phyloP scores from a whole-genome alignment of 352 stramenopile genomes.

The Pythium phragmitis region DNA sequence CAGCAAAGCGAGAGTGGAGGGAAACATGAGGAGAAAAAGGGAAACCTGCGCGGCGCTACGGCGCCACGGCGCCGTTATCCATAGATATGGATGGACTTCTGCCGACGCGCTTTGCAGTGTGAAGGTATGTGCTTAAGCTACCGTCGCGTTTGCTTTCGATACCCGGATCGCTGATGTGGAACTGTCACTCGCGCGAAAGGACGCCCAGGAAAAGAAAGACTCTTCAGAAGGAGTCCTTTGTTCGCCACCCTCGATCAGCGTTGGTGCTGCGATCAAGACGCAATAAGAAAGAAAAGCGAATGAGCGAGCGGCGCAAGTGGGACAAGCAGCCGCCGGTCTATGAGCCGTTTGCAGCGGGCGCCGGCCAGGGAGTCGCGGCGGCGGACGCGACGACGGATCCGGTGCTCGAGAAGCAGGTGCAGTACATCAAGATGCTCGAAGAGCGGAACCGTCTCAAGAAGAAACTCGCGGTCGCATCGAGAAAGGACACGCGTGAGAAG shows the following conservation, averaged over 20 bases:
- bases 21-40: background rate
- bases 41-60: background rate
- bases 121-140: background rate
- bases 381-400: slow-evolving; percentile 36
- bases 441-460: slow-evolving; percentile 84
- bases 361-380: background rate
- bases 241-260: too few relatives aligned
- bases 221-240: background rate
- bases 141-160: background rate
- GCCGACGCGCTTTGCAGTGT: background rate
- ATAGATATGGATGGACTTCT: background rate
- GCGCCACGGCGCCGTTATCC: background rate
- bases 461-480: slow-evolving; percentile 60
- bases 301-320: slow-evolving; percentile 38
- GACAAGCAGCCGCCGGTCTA: slow-evolving; percentile 23
- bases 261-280: background rate
- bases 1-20: background rate
- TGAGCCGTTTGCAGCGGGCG: slow-evolving; percentile 1
- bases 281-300: background rate
- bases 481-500: slow-evolving; percentile 45
- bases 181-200: slow-evolving; percentile 17
- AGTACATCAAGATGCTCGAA: slow-evolving; percentile 86
- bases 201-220: slow-evolving; percentile 2
- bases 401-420: slow-evolving; percentile 69
- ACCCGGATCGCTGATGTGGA: background rate